Percentiles rank a stretch among this genome's conserved stretches.
Conservation (phyloP, 1,139 yeast species). For the Torulaspora globosa region DNA sequence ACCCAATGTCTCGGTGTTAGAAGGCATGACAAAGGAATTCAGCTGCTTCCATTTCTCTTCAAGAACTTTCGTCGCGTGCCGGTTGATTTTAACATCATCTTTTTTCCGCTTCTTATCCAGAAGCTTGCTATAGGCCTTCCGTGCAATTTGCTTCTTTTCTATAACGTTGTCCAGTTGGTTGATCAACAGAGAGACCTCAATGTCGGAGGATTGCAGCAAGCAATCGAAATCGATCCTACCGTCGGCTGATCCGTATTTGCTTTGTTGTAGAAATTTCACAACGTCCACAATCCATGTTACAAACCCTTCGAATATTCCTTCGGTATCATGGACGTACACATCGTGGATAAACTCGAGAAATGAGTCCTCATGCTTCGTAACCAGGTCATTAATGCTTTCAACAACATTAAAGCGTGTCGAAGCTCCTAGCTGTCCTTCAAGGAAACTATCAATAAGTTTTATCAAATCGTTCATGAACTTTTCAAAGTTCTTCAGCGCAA, state of each 20-base stretch:
- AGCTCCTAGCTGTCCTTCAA: conserved; percentile 40
- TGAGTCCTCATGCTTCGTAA: conserved; percentile 65
- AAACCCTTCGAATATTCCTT: conserved; percentile 63
- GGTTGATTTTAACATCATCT: conserved; percentile 17
- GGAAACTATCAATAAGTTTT: conserved; percentile 44
- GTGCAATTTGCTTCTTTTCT: conserved; percentile 43
- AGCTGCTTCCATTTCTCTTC: conserved; percentile 49
- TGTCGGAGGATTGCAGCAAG: conserved; percentile 29
- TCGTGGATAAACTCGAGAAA: conserved; percentile 73
- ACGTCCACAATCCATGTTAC: conserved; percentile 67
- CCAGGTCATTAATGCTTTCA: conserved; percentile 56
- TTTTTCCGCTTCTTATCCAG: conserved; percentile 29
- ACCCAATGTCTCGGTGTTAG: conserved; percentile 54
- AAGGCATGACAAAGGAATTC: conserved; percentile 43
- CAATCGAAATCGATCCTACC: conserved; percentile 41
- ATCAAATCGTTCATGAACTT: conserved; percentile 70
- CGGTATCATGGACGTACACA: conserved; percentile 69
- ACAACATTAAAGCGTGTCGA: conserved; percentile 51
- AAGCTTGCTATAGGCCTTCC: conserved; percentile 38
- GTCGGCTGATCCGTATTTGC: conserved; percentile 42
- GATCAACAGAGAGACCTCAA: conserved; percentile 40
- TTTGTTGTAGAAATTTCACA: conserved; percentile 56
- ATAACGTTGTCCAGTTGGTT: conserved; percentile 46
- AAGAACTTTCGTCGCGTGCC: conserved; percentile 32
- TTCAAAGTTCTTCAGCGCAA: conserved; percentile 71